A percentile compares a stretch with the other conserved stretches of the same genome.
Conservation (phyloP, 2,329 filamentous ascomycete genomes). For the Venturia effusa region DNA sequence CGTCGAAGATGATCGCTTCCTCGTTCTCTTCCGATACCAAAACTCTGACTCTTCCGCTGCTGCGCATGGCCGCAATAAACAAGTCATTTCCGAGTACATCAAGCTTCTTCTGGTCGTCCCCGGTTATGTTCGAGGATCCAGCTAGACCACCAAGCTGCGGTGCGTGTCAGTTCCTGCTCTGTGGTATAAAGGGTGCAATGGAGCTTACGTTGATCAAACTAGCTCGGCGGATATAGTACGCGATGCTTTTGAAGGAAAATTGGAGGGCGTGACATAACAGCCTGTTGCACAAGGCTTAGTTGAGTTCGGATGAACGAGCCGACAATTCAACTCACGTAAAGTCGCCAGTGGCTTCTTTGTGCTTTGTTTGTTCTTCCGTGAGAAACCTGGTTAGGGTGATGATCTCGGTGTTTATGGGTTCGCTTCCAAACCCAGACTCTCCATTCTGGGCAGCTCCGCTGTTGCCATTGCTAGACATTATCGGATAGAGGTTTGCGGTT, state of each 20-base stretch:
- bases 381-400: constrained; percentile 91
- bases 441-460: constrained; percentile 20
- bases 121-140: constrained; percentile 87
- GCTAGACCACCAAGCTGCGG: constrained; percentile 72
- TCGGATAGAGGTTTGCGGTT: neutral
- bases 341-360: constrained; percentile 91
- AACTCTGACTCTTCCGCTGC: constrained; percentile 79
- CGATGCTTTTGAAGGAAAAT: constrained; percentile 99
- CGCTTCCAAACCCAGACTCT: constrained; percentile 40
- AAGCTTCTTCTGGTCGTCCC: constrained; percentile 98
- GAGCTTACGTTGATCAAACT: constrained; percentile 66
- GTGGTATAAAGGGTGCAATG: neutral
- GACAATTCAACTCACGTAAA: constrained; percentile 63
- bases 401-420: constrained; percentile 92
- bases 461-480: constrained; percentile 7
- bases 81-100: constrained; percentile 98
- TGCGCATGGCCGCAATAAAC: constrained; percentile 91
- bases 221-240: constrained; percentile 96
- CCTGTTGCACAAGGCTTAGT: constrained; percentile 36
- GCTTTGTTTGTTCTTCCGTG: constrained; percentile 89
- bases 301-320: neutral
- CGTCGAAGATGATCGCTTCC: constrained; percentile 74
- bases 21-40: constrained; percentile 99
- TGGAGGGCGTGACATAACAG: constrained; percentile 94
- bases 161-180: neutral